Evolutionary conservation across 192 early-diverging fungal genomes (phyloP).

Genomic region (Backusella morwellensis): DNA sequence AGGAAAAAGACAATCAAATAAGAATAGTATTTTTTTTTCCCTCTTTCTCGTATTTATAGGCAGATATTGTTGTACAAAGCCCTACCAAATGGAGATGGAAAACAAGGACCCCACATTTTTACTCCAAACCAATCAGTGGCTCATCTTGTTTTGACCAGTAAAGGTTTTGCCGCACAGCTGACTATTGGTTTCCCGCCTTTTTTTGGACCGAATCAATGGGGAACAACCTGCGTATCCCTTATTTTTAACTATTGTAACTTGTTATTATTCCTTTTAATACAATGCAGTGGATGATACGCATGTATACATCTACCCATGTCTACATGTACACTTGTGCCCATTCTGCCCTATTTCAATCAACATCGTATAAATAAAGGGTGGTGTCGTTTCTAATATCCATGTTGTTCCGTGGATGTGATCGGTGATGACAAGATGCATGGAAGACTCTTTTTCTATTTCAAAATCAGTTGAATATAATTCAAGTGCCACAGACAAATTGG

Average conservation of each 20-base stretch:
- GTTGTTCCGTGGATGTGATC: neutral
- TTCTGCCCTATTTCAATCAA: no score
- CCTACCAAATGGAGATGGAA: neutral
- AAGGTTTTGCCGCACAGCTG: neutral
- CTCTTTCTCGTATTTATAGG: neutral
- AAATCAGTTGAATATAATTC: neutral
- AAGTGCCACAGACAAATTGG: neutral
- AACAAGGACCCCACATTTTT: conserved; percentile 18
- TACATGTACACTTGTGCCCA: no score
- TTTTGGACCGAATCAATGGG: conserved; percentile 4
- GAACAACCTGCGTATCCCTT: neutral
- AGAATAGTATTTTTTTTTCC: neutral
- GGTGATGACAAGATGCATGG: neutral
- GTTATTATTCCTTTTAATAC: no score
- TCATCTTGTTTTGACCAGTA: neutral
- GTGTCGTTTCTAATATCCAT: no score
- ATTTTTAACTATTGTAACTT: neutral
- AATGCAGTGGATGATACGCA: no score
- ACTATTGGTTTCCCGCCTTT: conserved; percentile 3
- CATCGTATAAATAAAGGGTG: no score
- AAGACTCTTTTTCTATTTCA: neutral
- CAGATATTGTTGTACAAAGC: neutral
- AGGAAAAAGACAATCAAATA: neutral
- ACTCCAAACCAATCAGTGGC: conserved; percentile 8
- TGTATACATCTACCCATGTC: no score